Base-by-base conservation (phyloP, 2,329 filamentous ascomycete genomes). In the Dactylonectria estremocensis region DNA sequence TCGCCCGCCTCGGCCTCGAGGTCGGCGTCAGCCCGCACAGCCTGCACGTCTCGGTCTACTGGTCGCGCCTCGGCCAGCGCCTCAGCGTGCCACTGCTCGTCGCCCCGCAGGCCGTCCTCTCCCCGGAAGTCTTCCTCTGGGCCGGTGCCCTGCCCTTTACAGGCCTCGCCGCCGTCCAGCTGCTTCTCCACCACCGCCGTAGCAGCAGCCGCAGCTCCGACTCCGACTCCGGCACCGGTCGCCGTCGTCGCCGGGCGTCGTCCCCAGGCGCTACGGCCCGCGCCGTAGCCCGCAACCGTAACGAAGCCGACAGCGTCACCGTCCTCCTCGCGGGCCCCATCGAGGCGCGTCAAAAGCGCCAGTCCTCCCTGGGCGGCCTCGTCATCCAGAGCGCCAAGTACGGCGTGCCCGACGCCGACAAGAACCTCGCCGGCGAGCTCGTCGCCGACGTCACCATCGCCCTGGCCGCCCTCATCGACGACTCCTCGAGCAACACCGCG, bases 381-480 rank as follows among this genome's bases (percentile, higher is more conserved):
- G 82, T 86, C 13, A 82, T 88, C n/a, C 64, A 85, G 57, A 83
- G 81, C 64, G 86, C 85, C 61, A 86, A 83, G 71, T 87, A 84
- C 65, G 85, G 85, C 22, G 79, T 84, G 16, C 76, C 75, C 43
- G 77, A 77, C 14, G 74, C 75, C 24, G 72, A 75, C 11, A 69
- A 70, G n/a, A 69, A 70, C 14, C 79, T 80, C 72, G 74, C 77
- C n/a, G 76, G 77, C 14, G 82, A 83, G 48, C 83, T 85, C 70
- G 83, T 86, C 13, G 84, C 84, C 24, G 85, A 88, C 66, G 85
- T 87, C 18, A 87, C 84, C 3, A 78, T 86, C 13, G 83, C 84
- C 3, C 71, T 87, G 31, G 82, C 83, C 16, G 83, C 84, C n/a
- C 74, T 87, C 40, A 79, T 87, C 37, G 79, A 83, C 61, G 77